These are phyloP conservation scores for Talaromyces adpressus DNA, from an alignment of 495 filamentous ascomycete genomes.

Conservation along the genomic window DNA sequence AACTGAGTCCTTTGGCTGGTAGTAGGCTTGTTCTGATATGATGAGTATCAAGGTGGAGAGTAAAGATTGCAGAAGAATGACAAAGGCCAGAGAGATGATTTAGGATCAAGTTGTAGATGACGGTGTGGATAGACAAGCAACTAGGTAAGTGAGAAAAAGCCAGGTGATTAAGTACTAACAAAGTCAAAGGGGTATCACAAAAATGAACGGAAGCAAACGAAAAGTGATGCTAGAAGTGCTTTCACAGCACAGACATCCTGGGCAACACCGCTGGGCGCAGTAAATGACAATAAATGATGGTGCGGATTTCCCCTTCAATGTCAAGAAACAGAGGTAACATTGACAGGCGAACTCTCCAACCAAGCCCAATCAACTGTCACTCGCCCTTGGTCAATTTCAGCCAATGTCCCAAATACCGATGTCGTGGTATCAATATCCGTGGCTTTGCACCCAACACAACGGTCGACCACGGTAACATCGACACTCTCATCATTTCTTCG, in stretches of 20 bases:
- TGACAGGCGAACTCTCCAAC: slow-evolving; percentile 34
- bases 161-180: background rate
- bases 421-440: slow-evolving; percentile 62
- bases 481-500: slow-evolving; percentile 45
- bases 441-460: slow-evolving; percentile 59
- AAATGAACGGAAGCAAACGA: background rate
- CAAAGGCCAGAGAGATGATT: too few relatives aligned
- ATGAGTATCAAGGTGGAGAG: background rate
- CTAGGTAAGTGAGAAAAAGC: background rate
- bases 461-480: slow-evolving; percentile 67
- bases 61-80: background rate
- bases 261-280: background rate
- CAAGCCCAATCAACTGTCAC: slow-evolving; percentile 63
- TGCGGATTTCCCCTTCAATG: background rate
- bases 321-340: background rate
- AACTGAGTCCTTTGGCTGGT: background rate
- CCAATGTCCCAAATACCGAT: slow-evolving; percentile 53
- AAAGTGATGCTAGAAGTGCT: background rate
- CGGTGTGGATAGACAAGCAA: background rate
- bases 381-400: slow-evolving; percentile 46
- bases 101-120: background rate
- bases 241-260: background rate
- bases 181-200: background rate
- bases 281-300: background rate
- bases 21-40: background rate